Conservation (phyloP, 1,139 yeast genomes). For the Suzukiozyma palmioleophila region DNA sequence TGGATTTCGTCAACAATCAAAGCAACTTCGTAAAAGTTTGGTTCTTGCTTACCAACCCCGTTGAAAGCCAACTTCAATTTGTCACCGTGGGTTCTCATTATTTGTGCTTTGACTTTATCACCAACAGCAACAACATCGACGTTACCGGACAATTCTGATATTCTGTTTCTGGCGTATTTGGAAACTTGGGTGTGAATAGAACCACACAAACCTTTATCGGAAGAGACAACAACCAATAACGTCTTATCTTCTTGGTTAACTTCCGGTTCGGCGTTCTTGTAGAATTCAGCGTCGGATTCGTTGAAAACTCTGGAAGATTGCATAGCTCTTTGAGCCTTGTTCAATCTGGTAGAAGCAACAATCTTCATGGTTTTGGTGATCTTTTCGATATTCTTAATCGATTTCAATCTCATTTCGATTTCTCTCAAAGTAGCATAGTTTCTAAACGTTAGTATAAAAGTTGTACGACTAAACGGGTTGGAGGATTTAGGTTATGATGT, state of each 20-base stretch:
- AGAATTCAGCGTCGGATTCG: conserved; percentile 75
- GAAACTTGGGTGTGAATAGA: conserved; percentile 94
- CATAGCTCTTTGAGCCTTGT: conserved; percentile 96
- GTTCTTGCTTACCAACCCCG: conserved; percentile 96
- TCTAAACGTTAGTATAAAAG: conserved; percentile 39
- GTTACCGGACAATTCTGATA: conserved; percentile 54
- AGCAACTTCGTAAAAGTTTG: conserved; percentile 87
- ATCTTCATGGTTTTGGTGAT: conserved; percentile 99
- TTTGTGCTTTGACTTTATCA: conserved; percentile 88
- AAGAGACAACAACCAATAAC: conserved; percentile 80
- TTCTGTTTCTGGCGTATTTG: conserved; percentile 74
- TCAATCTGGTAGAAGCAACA: conserved; percentile 96
- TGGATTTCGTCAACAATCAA: conserved; percentile 82
- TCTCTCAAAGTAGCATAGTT: conserved; percentile 98
- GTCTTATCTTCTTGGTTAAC: conserved; percentile 47
- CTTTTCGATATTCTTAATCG: conserved; percentile 97
- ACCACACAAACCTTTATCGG: conserved; percentile 99
- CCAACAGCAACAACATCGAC: conserved; percentile 88
- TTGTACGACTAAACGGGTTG: too few species aligned
- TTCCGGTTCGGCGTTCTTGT: conserved; percentile 75
- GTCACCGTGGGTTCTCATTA: conserved; percentile 74
- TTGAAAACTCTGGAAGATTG: conserved; percentile 82
- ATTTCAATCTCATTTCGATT: conserved; percentile 95
- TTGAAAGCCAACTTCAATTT: conserved; percentile 71
- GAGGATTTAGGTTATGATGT: too few species aligned